Evolutionary conservation across 169 alveolate species (phyloP).

Genomic region (Babesia ovata): DNA sequence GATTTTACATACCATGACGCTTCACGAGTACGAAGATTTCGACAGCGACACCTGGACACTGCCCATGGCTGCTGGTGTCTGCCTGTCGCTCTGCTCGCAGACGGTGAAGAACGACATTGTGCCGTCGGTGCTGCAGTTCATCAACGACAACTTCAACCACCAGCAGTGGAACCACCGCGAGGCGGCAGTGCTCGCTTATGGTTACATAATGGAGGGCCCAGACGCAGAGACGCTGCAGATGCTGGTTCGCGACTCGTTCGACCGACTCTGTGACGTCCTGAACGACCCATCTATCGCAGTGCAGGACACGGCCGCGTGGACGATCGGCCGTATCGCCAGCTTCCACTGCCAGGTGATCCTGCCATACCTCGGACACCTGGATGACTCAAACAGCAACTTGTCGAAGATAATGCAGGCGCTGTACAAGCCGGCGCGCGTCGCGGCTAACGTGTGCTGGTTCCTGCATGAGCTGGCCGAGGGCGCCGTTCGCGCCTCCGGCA

Average conservation of each 20-base stretch:
- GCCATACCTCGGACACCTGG: constrained; percentile 79
- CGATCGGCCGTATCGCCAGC: constrained; percentile 88
- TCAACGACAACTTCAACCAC: constrained; percentile 83
- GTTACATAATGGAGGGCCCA: constrained; percentile 92
- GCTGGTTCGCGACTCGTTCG: constrained; percentile 83
- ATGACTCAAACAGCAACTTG: constrained; percentile 65
- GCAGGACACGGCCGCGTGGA: constrained; percentile 93
- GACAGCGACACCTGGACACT: constrained; percentile 90
- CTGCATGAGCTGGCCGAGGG: constrained; percentile 74
- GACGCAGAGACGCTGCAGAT: constrained; percentile 84
- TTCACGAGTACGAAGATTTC: constrained; percentile 82
- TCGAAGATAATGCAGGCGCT: constrained; percentile 74
- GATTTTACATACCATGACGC: constrained; percentile 81
- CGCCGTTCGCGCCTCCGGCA: not conserved
- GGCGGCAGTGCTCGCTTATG: constrained; percentile 91
- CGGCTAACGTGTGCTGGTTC: constrained; percentile 79
- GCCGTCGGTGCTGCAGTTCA: constrained; percentile 85
- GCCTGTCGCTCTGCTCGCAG: constrained; percentile 89
- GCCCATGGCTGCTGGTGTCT: constrained; percentile 92
- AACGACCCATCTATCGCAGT: constrained; percentile 89
- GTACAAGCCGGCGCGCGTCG: constrained; percentile 79
- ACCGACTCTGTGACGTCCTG: constrained; percentile 82
- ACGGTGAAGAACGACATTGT: constrained; percentile 86
- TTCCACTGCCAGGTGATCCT: constrained; percentile 84
- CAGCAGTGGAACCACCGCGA: constrained; percentile 89